Evolutionary conservation across 495 filamentous ascomycete genomes (phyloP).

Genomic region (Penicillium roqueforti): DNA sequence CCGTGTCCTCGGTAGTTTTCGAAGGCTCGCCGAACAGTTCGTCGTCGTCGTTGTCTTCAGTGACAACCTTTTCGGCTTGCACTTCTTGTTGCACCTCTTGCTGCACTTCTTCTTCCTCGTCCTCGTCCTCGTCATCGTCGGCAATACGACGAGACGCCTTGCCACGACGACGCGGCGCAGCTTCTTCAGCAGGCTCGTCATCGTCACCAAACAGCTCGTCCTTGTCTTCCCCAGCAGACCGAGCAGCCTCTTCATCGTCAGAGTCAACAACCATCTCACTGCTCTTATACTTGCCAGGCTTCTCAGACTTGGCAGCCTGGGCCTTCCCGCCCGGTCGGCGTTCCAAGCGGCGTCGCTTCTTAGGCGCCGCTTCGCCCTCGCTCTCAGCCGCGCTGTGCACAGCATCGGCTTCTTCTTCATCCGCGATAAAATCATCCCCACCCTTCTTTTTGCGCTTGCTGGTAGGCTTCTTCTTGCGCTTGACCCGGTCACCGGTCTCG

Average conservation of each 20-base stretch:
- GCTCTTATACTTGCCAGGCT: slow-evolving; percentile 65
- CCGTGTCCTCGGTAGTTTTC: slow-evolving; percentile 21
- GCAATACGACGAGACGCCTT: slow-evolving; percentile 38
- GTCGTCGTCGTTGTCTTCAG: slow-evolving; percentile 18
- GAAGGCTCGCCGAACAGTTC: slow-evolving; percentile 24
- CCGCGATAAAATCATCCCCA: slow-evolving; percentile 25
- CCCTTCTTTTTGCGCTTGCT: slow-evolving; percentile 67
- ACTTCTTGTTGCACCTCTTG: slow-evolving; percentile 4
- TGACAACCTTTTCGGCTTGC: slow-evolving; percentile 6
- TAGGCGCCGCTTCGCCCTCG: slow-evolving; percentile 39
- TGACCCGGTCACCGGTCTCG: slow-evolving; percentile 73
- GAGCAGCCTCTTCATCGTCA: slow-evolving; percentile 46
- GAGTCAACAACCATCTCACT: slow-evolving; percentile 76
- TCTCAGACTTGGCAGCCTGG: slow-evolving; percentile 25
- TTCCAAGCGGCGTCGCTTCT: slow-evolving; percentile 49
- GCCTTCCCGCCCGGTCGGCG: slow-evolving; percentile 55
- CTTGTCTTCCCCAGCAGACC: slow-evolving; percentile 29
- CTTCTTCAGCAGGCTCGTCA: slow-evolving; percentile 32
- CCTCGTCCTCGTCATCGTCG: slow-evolving; percentile 45
- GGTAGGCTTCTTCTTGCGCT: slow-evolving; percentile 59
- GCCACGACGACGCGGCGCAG: slow-evolving; percentile 34
- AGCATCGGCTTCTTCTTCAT: slow-evolving; percentile 20
- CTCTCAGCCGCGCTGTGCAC: slow-evolving; percentile 26
- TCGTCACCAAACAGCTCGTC: slow-evolving; percentile 30
- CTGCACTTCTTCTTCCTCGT: slow-evolving; percentile 16